These are phyloP conservation scores for Diutina mesorugosa DNA, from an alignment of 1,139 yeast species.

Conservation along the genomic window DNA sequence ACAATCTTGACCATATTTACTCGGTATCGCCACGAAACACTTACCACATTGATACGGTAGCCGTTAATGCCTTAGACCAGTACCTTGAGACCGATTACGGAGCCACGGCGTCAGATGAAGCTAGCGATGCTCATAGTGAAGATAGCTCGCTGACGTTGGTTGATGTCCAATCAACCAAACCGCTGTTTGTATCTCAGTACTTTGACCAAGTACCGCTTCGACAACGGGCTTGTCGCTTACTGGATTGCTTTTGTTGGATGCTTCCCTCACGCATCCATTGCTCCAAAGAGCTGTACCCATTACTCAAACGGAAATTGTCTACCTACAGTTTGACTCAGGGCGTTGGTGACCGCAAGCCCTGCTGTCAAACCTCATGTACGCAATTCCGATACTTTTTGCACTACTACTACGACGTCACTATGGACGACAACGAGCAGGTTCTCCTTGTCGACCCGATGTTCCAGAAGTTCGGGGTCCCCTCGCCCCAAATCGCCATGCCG, in stretches of 20 bases:
- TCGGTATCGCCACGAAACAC: background rate
- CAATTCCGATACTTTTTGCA: background rate
- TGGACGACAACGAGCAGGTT: constrained; percentile 2
- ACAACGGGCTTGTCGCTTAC: background rate
- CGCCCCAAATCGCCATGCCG: background rate
- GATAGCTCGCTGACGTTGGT: background rate
- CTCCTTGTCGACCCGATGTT: constrained; percentile 1
- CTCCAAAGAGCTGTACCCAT: background rate
- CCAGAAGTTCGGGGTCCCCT: background rate
- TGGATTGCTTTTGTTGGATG: background rate
- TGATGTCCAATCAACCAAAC: background rate
- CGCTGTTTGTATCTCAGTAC: background rate
- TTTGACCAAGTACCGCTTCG: background rate
- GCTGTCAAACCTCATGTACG: background rate
- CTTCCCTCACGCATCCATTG: background rate
- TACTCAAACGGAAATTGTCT: background rate
- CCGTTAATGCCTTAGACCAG: background rate
- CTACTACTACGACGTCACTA: background rate
- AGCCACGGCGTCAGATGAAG: background rate
- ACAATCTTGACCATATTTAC: background rate
- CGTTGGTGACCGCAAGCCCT: background rate
- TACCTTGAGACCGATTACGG: background rate
- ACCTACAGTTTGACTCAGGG: background rate
- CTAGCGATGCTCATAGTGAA: background rate
- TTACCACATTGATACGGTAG: background rate